Evolutionary conservation across 2,329 filamentous ascomycete species (phyloP).

Genomic region (Alternaria arborescens): DNA sequence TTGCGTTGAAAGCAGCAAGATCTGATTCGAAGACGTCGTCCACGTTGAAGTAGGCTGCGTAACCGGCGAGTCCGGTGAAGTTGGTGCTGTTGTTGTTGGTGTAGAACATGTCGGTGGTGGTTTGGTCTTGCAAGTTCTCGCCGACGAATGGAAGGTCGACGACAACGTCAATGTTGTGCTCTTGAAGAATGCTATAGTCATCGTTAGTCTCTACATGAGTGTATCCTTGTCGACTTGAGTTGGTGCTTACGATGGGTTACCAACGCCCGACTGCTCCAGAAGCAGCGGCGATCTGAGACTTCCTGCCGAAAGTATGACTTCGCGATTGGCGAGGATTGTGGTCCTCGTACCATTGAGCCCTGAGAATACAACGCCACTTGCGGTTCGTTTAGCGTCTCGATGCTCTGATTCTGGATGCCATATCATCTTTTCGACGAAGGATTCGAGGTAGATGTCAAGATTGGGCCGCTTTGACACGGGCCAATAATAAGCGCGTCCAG

Average conservation of each 20-base stretch:
- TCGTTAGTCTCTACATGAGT: neutral
- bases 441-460: conserved; percentile 6
- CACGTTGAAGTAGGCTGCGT: neutral
- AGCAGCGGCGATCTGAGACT: conserved; percentile 4
- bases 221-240: neutral
- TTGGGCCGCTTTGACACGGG: neutral
- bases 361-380: neutral
- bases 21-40: neutral
- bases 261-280: neutral
- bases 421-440: neutral
- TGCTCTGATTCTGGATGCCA: neutral
- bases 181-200: neutral
- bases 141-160: conserved; percentile 4
- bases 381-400: neutral
- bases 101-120: conserved; percentile 1
- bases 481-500: conserved; percentile 7
- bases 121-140: conserved; percentile 4
- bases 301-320: conserved; percentile 3
- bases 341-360: neutral
- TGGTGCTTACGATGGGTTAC: conserved; percentile 1
- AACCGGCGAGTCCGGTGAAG: neutral
- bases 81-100: conserved; percentile 5
- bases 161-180: neutral
- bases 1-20: neutral
- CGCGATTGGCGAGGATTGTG: conserved; percentile 3